These are phyloP conservation scores for Lotus japonicus DNA, from an alignment of 306 rosid species.

Conservation along the genomic window DNA sequence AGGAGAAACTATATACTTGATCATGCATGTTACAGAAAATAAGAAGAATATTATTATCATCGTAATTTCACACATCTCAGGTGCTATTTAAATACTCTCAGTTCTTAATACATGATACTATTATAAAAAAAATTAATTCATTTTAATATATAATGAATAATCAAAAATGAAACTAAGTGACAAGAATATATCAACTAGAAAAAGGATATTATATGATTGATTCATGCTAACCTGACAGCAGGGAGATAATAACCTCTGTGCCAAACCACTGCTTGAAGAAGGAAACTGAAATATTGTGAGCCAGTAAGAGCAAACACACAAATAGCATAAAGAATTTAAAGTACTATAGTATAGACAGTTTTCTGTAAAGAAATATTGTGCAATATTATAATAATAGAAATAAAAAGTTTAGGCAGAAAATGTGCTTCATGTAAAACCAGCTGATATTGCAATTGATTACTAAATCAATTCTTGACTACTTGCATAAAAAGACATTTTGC, in stretches of 20 bases:
- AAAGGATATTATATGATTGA: background rate
- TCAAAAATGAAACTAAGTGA: background rate
- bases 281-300: constrained; percentile 48
- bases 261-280: constrained; percentile 52
- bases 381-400: background rate
- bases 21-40: background rate
- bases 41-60: background rate
- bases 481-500: background rate
- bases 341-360: background rate
- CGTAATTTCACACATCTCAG: background rate
- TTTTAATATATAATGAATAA: background rate
- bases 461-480: background rate
- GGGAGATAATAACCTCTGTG: constrained; percentile 57
- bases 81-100: background rate
- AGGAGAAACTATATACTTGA: background rate
- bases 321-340: background rate
- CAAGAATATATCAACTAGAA: background rate
- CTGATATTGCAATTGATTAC: background rate
- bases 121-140: background rate
- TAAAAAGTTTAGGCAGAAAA: background rate
- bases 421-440: background rate
- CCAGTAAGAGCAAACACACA: background rate
- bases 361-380: background rate
- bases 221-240: constrained; percentile 76
- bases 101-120: background rate